Conservation (phyloP, 169 alveolate species). For the Plasmodium sp. region DNA sequence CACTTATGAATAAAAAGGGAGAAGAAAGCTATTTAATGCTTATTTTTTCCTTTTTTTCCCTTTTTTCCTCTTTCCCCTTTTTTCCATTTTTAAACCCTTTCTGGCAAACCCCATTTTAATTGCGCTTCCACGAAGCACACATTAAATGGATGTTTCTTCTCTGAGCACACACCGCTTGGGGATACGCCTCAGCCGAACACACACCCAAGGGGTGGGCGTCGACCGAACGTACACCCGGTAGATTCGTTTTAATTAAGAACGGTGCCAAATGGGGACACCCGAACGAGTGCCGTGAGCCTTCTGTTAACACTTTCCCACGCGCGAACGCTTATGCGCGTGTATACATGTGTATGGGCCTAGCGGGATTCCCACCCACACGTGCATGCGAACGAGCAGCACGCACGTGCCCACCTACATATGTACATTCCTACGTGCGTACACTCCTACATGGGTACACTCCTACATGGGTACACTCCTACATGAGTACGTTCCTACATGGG, state of each 20-base stretch:
- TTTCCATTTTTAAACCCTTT: too few relatives aligned
- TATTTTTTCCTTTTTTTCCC: not conserved
- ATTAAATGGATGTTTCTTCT: not conserved
- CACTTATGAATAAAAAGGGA: not conserved
- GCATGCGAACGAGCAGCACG: not conserved
- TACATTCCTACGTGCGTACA: not conserved
- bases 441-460: too few relatives aligned
- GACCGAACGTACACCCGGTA: not conserved
- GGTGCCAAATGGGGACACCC: not conserved
- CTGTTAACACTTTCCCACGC: not conserved
- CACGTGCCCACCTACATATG: not conserved
- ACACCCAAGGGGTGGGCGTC: not conserved
- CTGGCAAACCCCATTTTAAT: not conserved
- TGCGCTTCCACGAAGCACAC: not conserved
- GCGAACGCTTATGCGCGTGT: not conserved
- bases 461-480: too few relatives aligned
- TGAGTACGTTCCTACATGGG: not conserved
- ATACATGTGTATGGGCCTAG: not conserved
- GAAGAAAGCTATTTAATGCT: not conserved
- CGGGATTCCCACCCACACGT: not conserved
- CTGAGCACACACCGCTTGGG: not conserved
- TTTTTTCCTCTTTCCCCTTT: too few relatives aligned
- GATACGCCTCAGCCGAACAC: not conserved
- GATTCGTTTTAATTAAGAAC: not conserved
- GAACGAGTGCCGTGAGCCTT: not conserved